Evolutionary conservation across 352 stramenopile genomes (phyloP), one percentile per base, ranked within the genome.

Genomic region (Sclerospora graminicola): DNA sequence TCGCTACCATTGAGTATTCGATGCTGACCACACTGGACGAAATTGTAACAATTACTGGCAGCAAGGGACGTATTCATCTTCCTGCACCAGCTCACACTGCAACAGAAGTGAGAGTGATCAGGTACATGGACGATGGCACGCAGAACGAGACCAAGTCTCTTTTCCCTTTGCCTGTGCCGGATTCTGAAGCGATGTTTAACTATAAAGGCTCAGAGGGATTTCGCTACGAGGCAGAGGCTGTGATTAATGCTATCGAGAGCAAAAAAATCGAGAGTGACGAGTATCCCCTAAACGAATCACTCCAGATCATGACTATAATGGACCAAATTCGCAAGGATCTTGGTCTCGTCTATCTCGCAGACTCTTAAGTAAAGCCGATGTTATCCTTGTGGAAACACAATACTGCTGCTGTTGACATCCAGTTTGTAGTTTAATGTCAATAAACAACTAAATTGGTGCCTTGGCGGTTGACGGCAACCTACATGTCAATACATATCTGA

Each of bases 161-260:
- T 1, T 86, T 90, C 29, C 57, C 76, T n/a, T 53, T 57, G 23
- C 62, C 72, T 0, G 42, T 54, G 4, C 48, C 61, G 1, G 60
- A 27, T 29, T n/a, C 26, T 2, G 39, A 41, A 10, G 40, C 27
- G 8, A 41, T 18, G 0, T 55, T 55, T 29, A 55, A 49, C 14
- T 49, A 55, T 10, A 14, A n/a, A 9, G 48, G 48, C 40, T 55
- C 40, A 19, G 39, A 55, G 23, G 79, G 82, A 8, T 89, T 95
- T 38, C 48, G 65, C n/a, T 91, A 89, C 50, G 82, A 95, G 46
- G 79, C 67, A 0, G 64, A 80, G 31, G 71, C 77, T 0, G 76
- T 92, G 4, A 70, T 62, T 0, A 49, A 71, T 4, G 70, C 75
- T 8, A 77, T 96, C 23, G 56, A 66, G 50, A 55, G 43, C 26